Percentiles rank a stretch among this genome's conserved stretches.
These are phyloP conservation scores for Pseudognaphalium luteoalbum DNA, from an alignment of 129 eudicot genomes.

Conservation along the genomic window DNA sequence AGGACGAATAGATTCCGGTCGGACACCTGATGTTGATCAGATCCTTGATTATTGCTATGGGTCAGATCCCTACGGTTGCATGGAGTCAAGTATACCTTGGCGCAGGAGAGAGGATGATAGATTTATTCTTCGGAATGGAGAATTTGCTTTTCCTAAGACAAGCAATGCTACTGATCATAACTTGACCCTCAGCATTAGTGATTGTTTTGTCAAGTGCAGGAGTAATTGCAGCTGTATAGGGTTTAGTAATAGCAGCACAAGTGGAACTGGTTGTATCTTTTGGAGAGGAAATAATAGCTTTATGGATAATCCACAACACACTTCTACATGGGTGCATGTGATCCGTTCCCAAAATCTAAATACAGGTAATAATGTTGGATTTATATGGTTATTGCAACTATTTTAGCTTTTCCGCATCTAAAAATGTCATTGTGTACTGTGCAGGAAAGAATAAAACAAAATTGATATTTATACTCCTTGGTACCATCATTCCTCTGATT, in stretches of 20 bases:
- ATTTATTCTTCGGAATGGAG: neutral
- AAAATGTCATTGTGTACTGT: no score
- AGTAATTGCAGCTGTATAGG: neutral
- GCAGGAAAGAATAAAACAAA: neutral
- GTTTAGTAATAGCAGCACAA: neutral
- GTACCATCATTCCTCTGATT: neutral
- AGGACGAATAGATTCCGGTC: neutral
- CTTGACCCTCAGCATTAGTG: neutral
- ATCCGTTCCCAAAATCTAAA: neutral
- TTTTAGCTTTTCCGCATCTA: no score
- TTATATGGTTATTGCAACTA: neutral
- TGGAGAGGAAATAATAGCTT: neutral
- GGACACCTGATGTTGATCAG: neutral
- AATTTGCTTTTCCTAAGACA: neutral
- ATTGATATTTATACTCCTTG: neutral
- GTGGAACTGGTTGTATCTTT: neutral
- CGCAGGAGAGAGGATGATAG: neutral
- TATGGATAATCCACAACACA: neutral
- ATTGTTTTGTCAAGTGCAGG: neutral
- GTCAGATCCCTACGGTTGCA: neutral
- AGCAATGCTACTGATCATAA: neutral
- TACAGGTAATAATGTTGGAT: neutral
- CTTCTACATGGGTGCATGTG: neutral
- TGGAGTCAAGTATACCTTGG: neutral
- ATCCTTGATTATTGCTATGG: neutral